Conservation (phyloP, 2,329 filamentous ascomycete genomes). For the Hypoxylon sp. region DNA sequence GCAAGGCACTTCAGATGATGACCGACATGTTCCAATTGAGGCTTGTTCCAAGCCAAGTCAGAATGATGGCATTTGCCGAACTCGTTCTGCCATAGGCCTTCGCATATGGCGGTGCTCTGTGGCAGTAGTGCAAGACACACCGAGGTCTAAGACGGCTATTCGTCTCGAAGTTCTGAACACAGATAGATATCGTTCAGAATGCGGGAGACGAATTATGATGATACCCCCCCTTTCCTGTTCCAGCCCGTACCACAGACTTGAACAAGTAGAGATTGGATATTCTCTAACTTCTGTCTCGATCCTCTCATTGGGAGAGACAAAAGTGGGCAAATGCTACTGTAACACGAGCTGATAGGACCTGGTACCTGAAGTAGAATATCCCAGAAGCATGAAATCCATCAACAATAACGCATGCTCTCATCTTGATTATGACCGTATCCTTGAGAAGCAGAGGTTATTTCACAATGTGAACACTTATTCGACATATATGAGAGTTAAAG, state of each 20-base stretch:
- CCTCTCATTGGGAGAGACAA: slow-evolving; percentile 32
- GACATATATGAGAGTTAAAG: slow-evolving; percentile 9
- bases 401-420: slow-evolving; percentile 10
- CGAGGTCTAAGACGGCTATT: slow-evolving; percentile 34
- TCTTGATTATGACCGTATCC: slow-evolving; percentile 13
- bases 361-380: slow-evolving; percentile 33
- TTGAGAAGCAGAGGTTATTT: slow-evolving; percentile 17
- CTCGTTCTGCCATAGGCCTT: slow-evolving; percentile 14
- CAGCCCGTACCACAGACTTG: slow-evolving; percentile 32
- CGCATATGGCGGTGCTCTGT: slow-evolving; percentile 37
- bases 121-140: slow-evolving; percentile 33
- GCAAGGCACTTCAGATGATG: slow-evolving; percentile 43
- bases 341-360: slow-evolving; percentile 39
- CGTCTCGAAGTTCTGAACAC: slow-evolving; percentile 24
- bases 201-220: slow-evolving; percentile 22
- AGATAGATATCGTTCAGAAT: slow-evolving; percentile 12
- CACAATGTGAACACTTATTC: slow-evolving; percentile 29
- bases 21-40: slow-evolving; percentile 27
- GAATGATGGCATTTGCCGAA: slow-evolving; percentile 37
- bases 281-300: slow-evolving; percentile 35
- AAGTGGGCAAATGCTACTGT: slow-evolving; percentile 33
- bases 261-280: slow-evolving; percentile 17
- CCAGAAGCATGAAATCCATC: slow-evolving; percentile 6
- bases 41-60: slow-evolving; percentile 23
- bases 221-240: slow-evolving; percentile 26